Evolutionary conservation across 352 stramenopile species (phyloP).

Genomic region (Phytophthora brassicae): DNA sequence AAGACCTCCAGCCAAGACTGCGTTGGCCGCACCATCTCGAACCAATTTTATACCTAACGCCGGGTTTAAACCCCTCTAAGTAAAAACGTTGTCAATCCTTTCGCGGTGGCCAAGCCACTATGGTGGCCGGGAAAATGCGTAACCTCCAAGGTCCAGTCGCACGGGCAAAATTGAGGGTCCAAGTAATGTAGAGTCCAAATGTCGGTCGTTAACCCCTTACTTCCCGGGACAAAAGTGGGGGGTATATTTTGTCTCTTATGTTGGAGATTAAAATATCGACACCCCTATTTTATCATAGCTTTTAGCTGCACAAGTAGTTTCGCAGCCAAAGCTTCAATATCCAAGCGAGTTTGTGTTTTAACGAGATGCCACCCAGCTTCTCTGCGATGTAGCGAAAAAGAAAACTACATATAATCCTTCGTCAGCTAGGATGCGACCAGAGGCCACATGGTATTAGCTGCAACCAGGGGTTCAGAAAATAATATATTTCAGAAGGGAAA

Average conservation of each 20-base stretch:
- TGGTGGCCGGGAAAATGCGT: not conserved
- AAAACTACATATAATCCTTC: not conserved
- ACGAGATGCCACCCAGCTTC: not conserved
- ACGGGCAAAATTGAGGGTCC: not conserved
- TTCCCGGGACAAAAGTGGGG: conserved; percentile 3
- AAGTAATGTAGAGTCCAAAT: conserved; percentile 16
- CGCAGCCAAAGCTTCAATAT: not conserved
- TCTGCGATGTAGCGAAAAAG: conserved; percentile 9
- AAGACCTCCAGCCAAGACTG: not conserved
- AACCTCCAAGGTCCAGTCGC: conserved; percentile 1
- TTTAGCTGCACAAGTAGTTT: not conserved
- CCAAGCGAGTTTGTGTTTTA: conserved; percentile 6
- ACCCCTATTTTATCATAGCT: too few relatives aligned
- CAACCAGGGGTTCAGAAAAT: too few relatives aligned
- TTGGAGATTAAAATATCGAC: too few relatives aligned
- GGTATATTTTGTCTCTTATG: too few relatives aligned
- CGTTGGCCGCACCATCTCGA: not conserved
- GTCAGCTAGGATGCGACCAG: conserved; percentile 8
- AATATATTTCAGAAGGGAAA: too few relatives aligned
- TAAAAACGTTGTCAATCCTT: not conserved
- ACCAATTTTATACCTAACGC: not conserved
- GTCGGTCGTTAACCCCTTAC: too few relatives aligned
- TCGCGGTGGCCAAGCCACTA: not conserved
- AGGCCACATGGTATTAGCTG: too few relatives aligned
- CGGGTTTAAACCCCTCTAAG: not conserved